Conservation (phyloP, 257 asterid species). For the Thymus mandschuricus region DNA sequence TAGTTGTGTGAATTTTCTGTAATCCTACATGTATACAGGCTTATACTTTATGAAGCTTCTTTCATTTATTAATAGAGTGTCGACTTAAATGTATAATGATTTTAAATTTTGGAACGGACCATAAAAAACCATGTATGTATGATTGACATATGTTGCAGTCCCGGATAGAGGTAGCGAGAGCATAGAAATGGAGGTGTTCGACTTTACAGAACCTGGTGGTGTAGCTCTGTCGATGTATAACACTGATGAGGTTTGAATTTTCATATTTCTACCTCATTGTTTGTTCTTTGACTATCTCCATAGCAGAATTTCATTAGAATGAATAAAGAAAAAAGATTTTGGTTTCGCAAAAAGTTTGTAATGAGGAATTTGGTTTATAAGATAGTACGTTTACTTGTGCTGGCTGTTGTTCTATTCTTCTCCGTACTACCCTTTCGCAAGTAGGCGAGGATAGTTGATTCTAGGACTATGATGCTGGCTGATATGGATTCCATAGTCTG, state of each 20-base stretch:
- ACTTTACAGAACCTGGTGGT: slow-evolving; percentile 65
- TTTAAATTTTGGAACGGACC: slow-evolving; percentile 16
- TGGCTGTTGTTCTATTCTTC: not conserved
- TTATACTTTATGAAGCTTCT: slow-evolving; percentile 7
- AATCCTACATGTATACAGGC: not conserved
- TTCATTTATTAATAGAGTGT: slow-evolving; percentile 6
- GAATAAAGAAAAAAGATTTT: not conserved
- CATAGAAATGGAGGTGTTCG: slow-evolving; percentile 61
- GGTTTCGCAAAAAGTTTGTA: not conserved
- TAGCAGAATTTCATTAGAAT: not conserved
- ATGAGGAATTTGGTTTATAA: not conserved
- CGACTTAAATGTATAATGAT: not conserved
- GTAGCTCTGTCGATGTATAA: slow-evolving; percentile 75
- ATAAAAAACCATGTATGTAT: not conserved
- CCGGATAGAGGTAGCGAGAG: slow-evolving; percentile 45
- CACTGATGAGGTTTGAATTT: slow-evolving; percentile 65
- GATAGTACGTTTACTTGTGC: not conserved
- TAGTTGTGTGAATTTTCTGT: slow-evolving; percentile 12
- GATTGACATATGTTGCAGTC: slow-evolving; percentile 42
- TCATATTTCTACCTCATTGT: too few species aligned
- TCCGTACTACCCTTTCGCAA: too few species aligned
- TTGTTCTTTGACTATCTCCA: not conserved
- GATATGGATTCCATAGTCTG: too few species aligned
- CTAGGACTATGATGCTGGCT: too few species aligned
- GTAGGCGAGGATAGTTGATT: too few species aligned